Conservation (phyloP, 306 rosid species). For the Medicago arabica region DNA sequence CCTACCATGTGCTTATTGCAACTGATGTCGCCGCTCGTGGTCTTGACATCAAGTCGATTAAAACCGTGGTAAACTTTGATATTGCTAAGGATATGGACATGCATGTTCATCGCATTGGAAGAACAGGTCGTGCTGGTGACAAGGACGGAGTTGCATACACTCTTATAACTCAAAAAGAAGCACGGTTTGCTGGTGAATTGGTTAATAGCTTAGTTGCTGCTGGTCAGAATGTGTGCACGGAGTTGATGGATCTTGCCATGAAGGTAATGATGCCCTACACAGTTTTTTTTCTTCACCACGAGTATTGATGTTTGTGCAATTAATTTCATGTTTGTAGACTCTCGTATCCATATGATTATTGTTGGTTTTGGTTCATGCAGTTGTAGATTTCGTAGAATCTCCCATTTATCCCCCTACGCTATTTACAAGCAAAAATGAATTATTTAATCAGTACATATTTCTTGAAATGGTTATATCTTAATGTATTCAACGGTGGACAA, state of each 20-base stretch:
- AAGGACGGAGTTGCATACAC: conserved; percentile 97
- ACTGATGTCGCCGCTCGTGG: conserved; percentile 99
- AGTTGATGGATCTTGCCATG: conserved; percentile 98
- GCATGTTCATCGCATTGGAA: conserved; percentile 99
- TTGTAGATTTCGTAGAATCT: conserved; percentile 14
- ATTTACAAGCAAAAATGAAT: conserved; percentile 1
- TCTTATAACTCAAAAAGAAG: conserved; percentile 88
- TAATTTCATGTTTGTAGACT: conserved; percentile 11
- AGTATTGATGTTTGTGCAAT: not conserved
- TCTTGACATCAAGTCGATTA: conserved; percentile 95
- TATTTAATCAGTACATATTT: conserved; percentile 5
- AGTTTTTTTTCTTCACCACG: conserved; percentile 27
- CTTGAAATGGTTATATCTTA: conserved; percentile 19
- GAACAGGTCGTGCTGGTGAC: conserved; percentile 99
- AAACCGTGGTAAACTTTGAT: conserved; percentile 96
- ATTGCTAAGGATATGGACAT: conserved; percentile 99
- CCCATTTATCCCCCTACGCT: not conserved
- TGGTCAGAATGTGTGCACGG: conserved; percentile 85
- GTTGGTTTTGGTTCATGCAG: not conserved
- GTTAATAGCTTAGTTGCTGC: conserved; percentile 93
- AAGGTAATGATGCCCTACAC: conserved; percentile 60
- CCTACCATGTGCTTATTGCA: conserved; percentile 88
- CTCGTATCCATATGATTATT: not conserved
- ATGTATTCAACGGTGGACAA: not conserved
- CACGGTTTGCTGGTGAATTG: conserved; percentile 96